Evolutionary conservation across 2,329 filamentous ascomycete species (phyloP).

Genomic region (Eutypa lata): DNA sequence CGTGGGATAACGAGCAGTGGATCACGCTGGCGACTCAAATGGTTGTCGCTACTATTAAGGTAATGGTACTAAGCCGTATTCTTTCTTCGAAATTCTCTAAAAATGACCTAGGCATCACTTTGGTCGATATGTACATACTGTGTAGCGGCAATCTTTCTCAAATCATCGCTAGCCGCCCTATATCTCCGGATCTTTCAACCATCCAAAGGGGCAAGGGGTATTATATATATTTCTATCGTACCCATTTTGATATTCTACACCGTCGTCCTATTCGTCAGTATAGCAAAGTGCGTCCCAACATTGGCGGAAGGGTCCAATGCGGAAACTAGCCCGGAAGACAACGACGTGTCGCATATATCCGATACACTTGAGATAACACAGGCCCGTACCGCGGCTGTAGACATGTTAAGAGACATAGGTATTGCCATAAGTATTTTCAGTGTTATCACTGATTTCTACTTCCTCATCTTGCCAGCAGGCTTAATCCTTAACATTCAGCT

Average conservation of each 20-base stretch:
- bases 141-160: not conserved
- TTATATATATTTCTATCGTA: not conserved
- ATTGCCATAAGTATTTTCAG: not conserved
- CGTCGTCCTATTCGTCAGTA: not conserved
- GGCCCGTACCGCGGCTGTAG: too few species aligned
- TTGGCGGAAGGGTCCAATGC: not conserved
- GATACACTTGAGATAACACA: not conserved
- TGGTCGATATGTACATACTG: not conserved
- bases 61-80: not conserved
- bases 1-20: too few species aligned
- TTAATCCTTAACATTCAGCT: not conserved
- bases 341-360: not conserved
- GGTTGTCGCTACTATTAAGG: not conserved
- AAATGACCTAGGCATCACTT: not conserved
- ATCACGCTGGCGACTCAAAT: too few species aligned
- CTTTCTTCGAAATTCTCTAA: not conserved
- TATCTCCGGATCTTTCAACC: not conserved
- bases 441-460: not conserved
- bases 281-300: not conserved
- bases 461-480: not conserved
- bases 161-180: not conserved
- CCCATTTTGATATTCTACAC: not conserved
- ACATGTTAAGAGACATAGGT: not conserved
- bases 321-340: not conserved
- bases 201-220: not conserved